Evolutionary conservation across 768 basidiomycete genomes (phyloP).

Genomic region (Fomitopsis serialis): DNA sequence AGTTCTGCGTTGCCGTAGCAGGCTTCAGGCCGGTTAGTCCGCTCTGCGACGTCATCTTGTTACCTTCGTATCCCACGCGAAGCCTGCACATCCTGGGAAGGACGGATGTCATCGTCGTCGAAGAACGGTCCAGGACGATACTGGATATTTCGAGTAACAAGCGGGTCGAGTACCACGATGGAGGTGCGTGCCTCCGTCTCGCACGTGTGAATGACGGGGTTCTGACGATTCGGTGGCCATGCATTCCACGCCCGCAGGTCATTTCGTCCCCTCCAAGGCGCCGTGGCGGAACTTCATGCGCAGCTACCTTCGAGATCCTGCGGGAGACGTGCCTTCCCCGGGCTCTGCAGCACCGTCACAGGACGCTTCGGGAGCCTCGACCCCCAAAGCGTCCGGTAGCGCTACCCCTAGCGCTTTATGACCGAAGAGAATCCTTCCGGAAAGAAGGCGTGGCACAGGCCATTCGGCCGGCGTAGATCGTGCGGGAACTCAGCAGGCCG

Average conservation of each 20-base stretch:
- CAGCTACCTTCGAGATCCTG: constrained; percentile 56
- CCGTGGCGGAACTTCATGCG: constrained; percentile 73
- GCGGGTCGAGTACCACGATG: constrained; percentile 72
- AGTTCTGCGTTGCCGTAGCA: constrained; percentile 72
- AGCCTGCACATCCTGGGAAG: constrained; percentile 77
- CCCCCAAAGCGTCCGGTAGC: constrained; percentile 25
- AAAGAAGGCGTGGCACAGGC: neutral
- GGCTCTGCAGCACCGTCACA: constrained; percentile 25
- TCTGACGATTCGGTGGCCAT: neutral
- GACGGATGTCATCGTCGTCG: constrained; percentile 68
- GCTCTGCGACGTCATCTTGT: constrained; percentile 44
- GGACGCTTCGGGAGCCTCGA: constrained; percentile 42
- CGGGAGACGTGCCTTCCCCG: constrained; percentile 42
- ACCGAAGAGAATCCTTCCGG: neutral
- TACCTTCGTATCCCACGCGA: constrained; percentile 53
- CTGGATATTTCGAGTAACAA: constrained; percentile 48
- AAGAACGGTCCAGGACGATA: constrained; percentile 59
- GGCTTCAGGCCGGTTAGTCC: constrained; percentile 56
- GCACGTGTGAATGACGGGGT: neutral
- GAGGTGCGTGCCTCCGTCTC: constrained; percentile 47
- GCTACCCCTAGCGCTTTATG: neutral
- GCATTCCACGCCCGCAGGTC: constrained; percentile 40
- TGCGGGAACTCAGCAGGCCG: neutral
- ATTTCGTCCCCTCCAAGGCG: constrained; percentile 77
- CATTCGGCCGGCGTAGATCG: neutral